Conservation (phyloP, 768 basidiomycete genomes). For the Infundibulicybe gibba region DNA sequence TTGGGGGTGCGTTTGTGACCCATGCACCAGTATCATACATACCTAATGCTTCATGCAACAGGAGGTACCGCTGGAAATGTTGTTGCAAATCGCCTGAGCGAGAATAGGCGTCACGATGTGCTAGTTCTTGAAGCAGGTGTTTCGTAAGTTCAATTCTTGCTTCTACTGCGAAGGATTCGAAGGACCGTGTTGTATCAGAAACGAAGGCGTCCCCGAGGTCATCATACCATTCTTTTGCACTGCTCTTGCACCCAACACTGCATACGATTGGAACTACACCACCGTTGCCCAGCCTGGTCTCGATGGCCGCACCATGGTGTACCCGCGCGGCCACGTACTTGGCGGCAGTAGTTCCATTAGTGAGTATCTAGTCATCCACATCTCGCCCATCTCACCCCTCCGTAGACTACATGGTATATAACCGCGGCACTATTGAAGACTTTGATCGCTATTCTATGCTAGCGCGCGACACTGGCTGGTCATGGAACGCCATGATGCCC, state of each 20-base stretch:
- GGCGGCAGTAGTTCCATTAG: conserved; percentile 27
- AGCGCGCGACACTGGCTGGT: too few species aligned
- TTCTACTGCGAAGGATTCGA: background rate
- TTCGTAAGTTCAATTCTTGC: background rate
- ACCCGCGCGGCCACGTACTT: conserved; percentile 22
- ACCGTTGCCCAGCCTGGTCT: conserved; percentile 17
- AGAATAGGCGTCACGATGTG: background rate
- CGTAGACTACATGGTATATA: too few species aligned
- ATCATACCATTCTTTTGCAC: conserved; percentile 11
- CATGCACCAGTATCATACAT: background rate
- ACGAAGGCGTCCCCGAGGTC: conserved; percentile 9
- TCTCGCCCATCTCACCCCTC: too few species aligned
- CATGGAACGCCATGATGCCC: too few species aligned
- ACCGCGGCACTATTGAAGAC: too few species aligned
- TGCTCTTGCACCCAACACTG: background rate
- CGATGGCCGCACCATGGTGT: conserved; percentile 14
- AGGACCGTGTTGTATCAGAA: background rate
- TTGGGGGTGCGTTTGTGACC: background rate
- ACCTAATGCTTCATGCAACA: background rate
- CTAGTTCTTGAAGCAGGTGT: conserved; percentile 2
- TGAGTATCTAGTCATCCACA: conserved; percentile 4
- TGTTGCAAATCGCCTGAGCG: conserved; percentile 1
- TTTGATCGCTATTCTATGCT: too few species aligned
- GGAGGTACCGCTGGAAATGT: conserved; percentile 4
- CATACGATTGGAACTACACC: conserved; percentile 20